These are phyloP conservation scores for Sugiyamaella xylanicola DNA, from an alignment of 1,139 yeast genomes.

Conservation along the genomic window DNA sequence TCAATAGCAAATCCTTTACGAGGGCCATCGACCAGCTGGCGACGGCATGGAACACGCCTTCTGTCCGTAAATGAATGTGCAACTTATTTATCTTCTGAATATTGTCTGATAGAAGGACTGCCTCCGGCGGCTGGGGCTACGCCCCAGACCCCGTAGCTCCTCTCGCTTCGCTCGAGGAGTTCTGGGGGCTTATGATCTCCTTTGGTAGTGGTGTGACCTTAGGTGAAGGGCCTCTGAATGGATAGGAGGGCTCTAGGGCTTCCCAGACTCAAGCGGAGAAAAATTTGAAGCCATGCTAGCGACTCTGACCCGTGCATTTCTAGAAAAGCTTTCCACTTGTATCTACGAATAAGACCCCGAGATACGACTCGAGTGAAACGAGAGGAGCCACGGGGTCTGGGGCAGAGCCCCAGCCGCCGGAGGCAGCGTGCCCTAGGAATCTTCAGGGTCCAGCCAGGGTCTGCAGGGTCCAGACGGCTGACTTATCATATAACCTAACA, in stretches of 20 bases:
- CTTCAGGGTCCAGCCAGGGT: background rate
- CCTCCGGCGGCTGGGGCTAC: conserved; percentile 2
- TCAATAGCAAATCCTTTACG: conserved; percentile 37
- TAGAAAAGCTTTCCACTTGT: no score
- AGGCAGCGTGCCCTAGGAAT: background rate
- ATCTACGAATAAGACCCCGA: no score
- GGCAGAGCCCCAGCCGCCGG: no score
- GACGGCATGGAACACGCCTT: conserved; percentile 30
- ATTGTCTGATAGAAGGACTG: background rate
- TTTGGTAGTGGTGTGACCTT: no score
- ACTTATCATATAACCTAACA: conserved; percentile 14
- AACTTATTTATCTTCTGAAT: background rate
- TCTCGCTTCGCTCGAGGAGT: background rate
- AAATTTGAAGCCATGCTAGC: no score
- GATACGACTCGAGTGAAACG: no score
- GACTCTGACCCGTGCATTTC: no score
- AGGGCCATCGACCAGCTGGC: conserved; percentile 33
- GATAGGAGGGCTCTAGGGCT: no score
- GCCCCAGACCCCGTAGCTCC: background rate
- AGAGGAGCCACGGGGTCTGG: no score
- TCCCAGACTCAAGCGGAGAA: no score
- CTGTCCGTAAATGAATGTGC: conserved; percentile 1
- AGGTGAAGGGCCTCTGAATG: no score
- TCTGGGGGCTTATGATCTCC: no score
- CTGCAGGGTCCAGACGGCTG: conserved; percentile 2